Percentiles rank a stretch among this genome's conserved stretches.
Conservation (phyloP, 2,329 filamentous ascomycete genomes). For the Pseudogymnoascus sp. region DNA sequence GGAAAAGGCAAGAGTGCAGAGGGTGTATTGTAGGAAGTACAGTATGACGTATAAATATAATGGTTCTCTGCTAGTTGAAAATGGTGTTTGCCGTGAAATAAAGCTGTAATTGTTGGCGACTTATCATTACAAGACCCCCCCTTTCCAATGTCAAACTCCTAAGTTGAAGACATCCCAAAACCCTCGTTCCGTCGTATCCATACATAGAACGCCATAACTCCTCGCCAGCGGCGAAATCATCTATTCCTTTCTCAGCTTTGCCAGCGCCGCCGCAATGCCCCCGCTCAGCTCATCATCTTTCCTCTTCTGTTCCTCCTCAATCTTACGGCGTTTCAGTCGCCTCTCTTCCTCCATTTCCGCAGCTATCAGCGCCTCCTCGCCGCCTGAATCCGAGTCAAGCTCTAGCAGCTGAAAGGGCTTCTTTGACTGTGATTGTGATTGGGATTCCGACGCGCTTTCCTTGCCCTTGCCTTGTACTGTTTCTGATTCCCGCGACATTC, state of each 20-base stretch:
- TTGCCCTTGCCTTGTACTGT: constrained; percentile 8
- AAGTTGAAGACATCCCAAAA: not conserved
- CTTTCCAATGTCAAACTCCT: not conserved
- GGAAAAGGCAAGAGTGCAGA: not conserved
- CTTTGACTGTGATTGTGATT: constrained; percentile 13
- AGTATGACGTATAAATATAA: not conserved
- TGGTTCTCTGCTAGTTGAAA: not conserved
- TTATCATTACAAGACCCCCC: not conserved
- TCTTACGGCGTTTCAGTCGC: not conserved
- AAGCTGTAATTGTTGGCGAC: not conserved
- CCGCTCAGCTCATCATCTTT: constrained; percentile 42
- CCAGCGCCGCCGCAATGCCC: constrained; percentile 53
- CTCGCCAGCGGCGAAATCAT: not conserved
- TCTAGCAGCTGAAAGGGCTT: constrained; percentile 29
- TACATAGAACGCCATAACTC: not conserved
- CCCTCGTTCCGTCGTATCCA: not conserved
- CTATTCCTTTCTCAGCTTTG: constrained; percentile 44
- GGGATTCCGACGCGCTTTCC: constrained; percentile 1
- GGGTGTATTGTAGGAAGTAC: not conserved
- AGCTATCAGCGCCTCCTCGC: constrained; percentile 41
- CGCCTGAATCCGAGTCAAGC: constrained; percentile 26
- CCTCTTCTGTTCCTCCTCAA: constrained; percentile 26
- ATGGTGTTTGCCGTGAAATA: not conserved
- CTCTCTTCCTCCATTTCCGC: constrained; percentile 38
- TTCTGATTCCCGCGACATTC: not conserved